Evolutionary conservation across 2,329 filamentous ascomycete species (phyloP), one percentile per base, ranked within the genome.

Genomic region (Cladorrhinum sp.): DNA sequence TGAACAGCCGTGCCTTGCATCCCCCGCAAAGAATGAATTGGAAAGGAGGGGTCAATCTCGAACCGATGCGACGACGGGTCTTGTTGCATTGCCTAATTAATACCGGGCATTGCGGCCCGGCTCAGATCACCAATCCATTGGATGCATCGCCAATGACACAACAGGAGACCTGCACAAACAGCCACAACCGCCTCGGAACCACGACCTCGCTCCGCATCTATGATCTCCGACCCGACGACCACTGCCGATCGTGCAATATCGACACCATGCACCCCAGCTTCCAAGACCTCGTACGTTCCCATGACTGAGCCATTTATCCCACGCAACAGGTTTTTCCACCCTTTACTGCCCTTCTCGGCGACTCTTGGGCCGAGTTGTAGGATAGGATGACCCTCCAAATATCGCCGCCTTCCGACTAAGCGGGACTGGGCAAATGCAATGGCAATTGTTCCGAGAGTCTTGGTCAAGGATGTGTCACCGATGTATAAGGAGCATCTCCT

Each of bases 61-160:
- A 45, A 18, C 41, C 41, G 41, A 38, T 25, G 56, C 56, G 48
- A 41, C 18, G 50, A 24, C 57, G 57, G 60, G 50, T 50, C 24
- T 48, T 20, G 53, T 61, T 45, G 50, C 27, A 57, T 45, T 59
- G 60, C 59, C 50, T 61, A 66, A 69, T 68, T 65, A 66, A 68
- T 65, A 52, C 60, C 55, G 27, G 68, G 67, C 67, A 66, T 65
- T 60, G 62, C 66, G 67, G 67, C 58, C 68, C 67, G 68, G 64
- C 59, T 60, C 41, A 53, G 29, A 50, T 55, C 41, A n/a, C 53
- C 36, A 18, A 41, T 32, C 27, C 27, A 6, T 12, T 32, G 12
- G 6, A 32, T 32, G 27, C 27, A 41, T 41, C 36, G n/a, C 36
- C 36, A 18, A 41, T 22, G 4, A 4, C 32, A 36, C 9, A 4